These are phyloP conservation scores for Cantharellus anzutake DNA, from an alignment of 768 basidiomycete genomes.

Conservation along the genomic window DNA sequence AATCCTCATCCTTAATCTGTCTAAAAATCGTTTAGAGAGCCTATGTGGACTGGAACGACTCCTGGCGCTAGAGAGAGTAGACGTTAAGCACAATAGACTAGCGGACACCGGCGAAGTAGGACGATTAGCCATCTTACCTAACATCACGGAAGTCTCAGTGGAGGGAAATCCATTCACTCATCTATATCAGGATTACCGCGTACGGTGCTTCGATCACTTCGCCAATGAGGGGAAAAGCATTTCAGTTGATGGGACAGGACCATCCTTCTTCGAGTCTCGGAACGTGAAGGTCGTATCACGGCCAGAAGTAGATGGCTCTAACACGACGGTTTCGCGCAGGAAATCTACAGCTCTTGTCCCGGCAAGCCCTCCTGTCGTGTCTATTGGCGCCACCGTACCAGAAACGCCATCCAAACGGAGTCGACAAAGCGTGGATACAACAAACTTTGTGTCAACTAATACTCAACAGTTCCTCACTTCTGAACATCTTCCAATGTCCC, in stretches of 20 bases:
- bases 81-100: slow-evolving; percentile 61
- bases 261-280: slow-evolving; percentile 53
- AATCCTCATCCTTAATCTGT: slow-evolving; percentile 59
- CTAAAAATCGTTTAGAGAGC: slow-evolving; percentile 80
- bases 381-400: slow-evolving; percentile 2
- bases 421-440: background rate
- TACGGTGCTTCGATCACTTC: slow-evolving; percentile 70
- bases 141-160: slow-evolving; percentile 64
- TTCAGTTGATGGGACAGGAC: slow-evolving; percentile 50
- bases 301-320: background rate
- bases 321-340: background rate
- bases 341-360: background rate
- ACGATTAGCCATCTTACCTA: slow-evolving; percentile 58
- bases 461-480: background rate
- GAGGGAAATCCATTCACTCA: slow-evolving; percentile 70
- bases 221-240: slow-evolving; percentile 66
- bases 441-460: background rate
- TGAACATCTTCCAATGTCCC: background rate
- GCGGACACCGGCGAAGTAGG: slow-evolving; percentile 76
- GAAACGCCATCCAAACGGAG: background rate
- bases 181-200: slow-evolving; percentile 47
- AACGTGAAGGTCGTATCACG: slow-evolving; percentile 20
- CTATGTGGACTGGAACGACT: slow-evolving; percentile 90
- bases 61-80: slow-evolving; percentile 62
- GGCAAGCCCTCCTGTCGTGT: slow-evolving; percentile 6